phyloP scores from a whole-genome alignment of 345 rosid species.

The Salix koriyanagi region DNA sequence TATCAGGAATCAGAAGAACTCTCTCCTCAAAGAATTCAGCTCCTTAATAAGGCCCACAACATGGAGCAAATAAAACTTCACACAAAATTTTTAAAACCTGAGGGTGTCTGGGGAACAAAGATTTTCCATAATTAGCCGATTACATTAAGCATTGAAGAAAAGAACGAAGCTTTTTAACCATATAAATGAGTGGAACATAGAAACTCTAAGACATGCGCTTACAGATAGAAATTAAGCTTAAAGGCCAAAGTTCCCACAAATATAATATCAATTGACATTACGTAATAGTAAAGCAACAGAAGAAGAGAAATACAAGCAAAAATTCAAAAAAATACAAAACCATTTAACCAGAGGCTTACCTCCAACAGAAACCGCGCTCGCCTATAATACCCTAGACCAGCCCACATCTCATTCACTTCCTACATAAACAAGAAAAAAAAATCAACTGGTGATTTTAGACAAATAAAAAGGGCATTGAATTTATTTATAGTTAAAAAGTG shows the following conservation, averaged over 20 bases:
- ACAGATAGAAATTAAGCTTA: neutral
- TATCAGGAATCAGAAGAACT: neutral
- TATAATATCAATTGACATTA: neutral
- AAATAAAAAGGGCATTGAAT: neutral
- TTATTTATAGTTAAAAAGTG: neutral
- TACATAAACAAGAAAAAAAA: slow-evolving; percentile 26
- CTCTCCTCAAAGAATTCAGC: neutral
- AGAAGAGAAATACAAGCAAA: neutral
- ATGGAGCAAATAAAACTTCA: neutral
- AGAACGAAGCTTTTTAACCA: neutral
- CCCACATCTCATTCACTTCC: slow-evolving; percentile 99
- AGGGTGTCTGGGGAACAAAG: neutral
- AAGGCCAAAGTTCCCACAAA: neutral
- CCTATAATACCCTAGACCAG: slow-evolving; percentile 90
- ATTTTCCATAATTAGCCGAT: neutral
- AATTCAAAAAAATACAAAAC: neutral
- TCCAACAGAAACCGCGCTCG: slow-evolving; percentile 86
- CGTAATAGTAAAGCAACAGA: neutral
- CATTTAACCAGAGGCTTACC: slow-evolving; percentile 34
- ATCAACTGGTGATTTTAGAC: neutral
- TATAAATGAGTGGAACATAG: neutral
- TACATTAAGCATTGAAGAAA: neutral
- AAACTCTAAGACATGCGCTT: neutral
- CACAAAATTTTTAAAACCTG: neutral
- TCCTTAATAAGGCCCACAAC: neutral